Evolutionary conservation across 495 filamentous ascomycete genomes (phyloP), one percentile per base, ranked within the genome.

Genomic region (Chaetomium fimeti): DNA sequence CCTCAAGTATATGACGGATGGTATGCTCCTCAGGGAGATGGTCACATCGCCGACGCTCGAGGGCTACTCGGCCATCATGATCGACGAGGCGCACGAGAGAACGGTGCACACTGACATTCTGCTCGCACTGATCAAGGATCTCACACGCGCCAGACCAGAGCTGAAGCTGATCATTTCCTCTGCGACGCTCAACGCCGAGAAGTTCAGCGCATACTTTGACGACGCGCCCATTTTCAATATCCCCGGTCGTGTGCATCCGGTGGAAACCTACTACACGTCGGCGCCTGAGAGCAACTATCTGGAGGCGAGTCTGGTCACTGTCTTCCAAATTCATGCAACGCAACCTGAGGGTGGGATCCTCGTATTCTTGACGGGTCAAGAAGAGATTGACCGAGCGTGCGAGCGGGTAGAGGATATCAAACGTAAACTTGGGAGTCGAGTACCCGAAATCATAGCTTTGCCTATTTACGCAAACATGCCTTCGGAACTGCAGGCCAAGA

Each of bases 1-100:
- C 47, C 75, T 98, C 28, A 96, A 97, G 75, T 98, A 97, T 73
- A 96, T 97, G 92, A 98, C 94, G 3, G 94, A 98, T 73, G 94
- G 94, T 65, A 97, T 98, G 92, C 81, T 98, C 49, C 80, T 98
- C 22, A 84, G 93, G 71, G 93, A 97, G 71, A 88, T 97, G 66
- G 83, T 97, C 68, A 92, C 91, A 1, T 92, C 97, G 73, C 93
- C 95, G 0, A 89, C 91, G 61, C 77, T 98, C 13, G 82, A 87
- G 13, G 85, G 84, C n/a, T 98, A 98, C 71, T 88, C 91, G 0
- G 90, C 89, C 3, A 71, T 98, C 66, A 97, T 98, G 89, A 93
- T 98, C 65, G 94, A 98, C 71, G 94, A 98, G 73, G 94, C 95
- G 20, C 94, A 98, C 83, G 94, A 98, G 72, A 82, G 94, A 67